Conservation (phyloP, 805 yeast genomes). For the Diddensiella transvaalensis region DNA sequence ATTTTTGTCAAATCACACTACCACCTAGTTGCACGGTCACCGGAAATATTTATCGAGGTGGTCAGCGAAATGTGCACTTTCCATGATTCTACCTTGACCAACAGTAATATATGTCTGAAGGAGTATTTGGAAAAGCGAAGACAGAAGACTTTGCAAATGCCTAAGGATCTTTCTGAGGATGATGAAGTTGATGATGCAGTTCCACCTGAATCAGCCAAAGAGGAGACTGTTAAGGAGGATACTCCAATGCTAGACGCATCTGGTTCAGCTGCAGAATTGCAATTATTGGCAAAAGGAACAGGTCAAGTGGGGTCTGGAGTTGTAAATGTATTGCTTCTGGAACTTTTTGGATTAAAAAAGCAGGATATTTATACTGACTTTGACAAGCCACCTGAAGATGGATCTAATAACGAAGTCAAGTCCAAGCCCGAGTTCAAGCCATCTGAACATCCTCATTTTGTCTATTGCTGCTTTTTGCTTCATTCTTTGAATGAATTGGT, state of each 20-base stretch:
- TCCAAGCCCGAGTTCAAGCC: conserved; percentile 22
- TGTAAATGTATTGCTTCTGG: conserved; percentile 58
- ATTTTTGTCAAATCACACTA: conserved; percentile 30
- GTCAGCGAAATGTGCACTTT: conserved; percentile 29
- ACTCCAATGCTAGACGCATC: conserved; percentile 7
- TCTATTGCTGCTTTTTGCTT: conserved; percentile 64
- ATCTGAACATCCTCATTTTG: conserved; percentile 49
- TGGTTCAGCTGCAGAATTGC: not conserved
- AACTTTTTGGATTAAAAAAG: conserved; percentile 51
- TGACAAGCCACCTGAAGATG: conserved; percentile 20
- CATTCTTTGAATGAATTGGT: conserved; percentile 67
- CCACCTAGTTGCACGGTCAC: conserved; percentile 40
- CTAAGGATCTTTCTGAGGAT: conserved; percentile 1
- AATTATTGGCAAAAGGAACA: conserved; percentile 3
- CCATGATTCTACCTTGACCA: conserved; percentile 18
- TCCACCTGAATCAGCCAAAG: conserved; percentile 1
- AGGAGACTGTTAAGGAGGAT: conserved; percentile 4
- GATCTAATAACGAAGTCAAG: conserved; percentile 16
- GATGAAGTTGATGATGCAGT: conserved; percentile 20
- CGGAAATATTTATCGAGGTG: conserved; percentile 45
- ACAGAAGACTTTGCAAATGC: conserved; percentile 12
- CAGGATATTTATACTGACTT: conserved; percentile 36
- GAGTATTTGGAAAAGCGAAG: conserved; percentile 15
- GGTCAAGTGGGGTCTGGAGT: conserved; percentile 46
- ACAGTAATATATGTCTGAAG: conserved; percentile 26